Base-by-base conservation (phyloP, 768 basidiomycete genomes). In the Mycena polygramma region DNA sequence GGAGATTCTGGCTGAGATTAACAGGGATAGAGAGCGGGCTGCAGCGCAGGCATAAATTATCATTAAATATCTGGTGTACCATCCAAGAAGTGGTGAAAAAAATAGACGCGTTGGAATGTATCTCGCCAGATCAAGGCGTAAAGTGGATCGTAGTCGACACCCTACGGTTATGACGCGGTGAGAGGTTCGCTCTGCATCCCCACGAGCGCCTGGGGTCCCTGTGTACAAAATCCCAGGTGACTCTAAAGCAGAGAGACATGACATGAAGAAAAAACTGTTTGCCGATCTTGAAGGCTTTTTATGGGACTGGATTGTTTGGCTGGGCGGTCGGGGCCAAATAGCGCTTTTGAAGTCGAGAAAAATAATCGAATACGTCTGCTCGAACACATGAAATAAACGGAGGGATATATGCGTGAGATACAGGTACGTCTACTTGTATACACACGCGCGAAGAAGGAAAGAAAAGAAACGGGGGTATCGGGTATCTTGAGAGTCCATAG, bases 1-100 rank as follows among this genome's bases (percentile, higher is more conserved):
- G 75, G 86, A 85, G 69, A 94, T 99, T 73, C 77, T 99, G 77
- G 91, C 94, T 43, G 94, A 94, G 60, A 93, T 99, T 74, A 92
- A 88, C 17, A 77, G 76, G 60, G 91, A 94, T 74, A 85, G 91
- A 71, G 85, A 83, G 57, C 80, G 80, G 48, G 9, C 20, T 49
- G 48, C 22, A 49, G 48, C 14, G 22, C 48, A 49, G 22, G 48
- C 22, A 4, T 49, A 49, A 49, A 17, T 49, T 22, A 49, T 30
- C 30, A 30, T 30, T 30, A 30, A 30, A 30, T 30, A 30, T 30
- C 30, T 30, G 30, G 30, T 30, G 30, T 30, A 30, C 30, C 3
- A 30, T 30, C 30, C 30, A 30, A 30, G 30, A 30, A 30, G 30
- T 30, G 6, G 30, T 30, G 30, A 30, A n/a, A n/a, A n/a, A n/a